phyloP scores from a whole-genome alignment of 2,329 filamentous ascomycete species.

The Aureobasidium subglaciale region DNA sequence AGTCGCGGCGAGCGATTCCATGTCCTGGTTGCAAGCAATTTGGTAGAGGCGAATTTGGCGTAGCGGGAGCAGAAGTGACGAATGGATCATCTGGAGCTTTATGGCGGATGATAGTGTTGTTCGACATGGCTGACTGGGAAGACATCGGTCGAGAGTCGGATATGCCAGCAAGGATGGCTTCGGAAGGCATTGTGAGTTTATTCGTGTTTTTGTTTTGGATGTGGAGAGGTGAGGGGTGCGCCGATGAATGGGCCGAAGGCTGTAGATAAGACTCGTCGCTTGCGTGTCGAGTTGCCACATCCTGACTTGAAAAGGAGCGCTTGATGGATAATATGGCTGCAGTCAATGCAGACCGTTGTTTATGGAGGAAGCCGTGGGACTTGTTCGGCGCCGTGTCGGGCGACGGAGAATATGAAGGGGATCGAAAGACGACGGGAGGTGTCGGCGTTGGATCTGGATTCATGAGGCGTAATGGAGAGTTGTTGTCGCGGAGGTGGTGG shows the following conservation, averaged over 20 bases:
- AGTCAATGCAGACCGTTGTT: conserved; percentile 1
- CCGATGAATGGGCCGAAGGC: background rate
- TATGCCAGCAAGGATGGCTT: background rate
- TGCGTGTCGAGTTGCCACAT: background rate
- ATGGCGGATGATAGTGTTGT: background rate
- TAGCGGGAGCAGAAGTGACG: background rate
- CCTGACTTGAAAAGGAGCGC: conserved; percentile 5
- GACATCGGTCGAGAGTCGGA: background rate
- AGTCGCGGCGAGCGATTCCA: background rate
- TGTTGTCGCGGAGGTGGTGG: conserved; percentile 23
- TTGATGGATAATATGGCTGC: background rate
- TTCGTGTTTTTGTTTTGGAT: conserved; percentile 3
- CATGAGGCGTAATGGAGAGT: conserved; percentile 23
- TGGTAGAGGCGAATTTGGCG: background rate
- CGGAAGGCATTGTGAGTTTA: conserved; percentile 8
- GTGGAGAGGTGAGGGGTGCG: background rate
- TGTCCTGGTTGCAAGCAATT: background rate
- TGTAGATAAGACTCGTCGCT: background rate
- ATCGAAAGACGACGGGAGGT: background rate
- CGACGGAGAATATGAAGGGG: conserved; percentile 12
- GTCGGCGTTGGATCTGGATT: conserved; percentile 25
- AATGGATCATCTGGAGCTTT: background rate
- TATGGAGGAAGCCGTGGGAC: background rate
- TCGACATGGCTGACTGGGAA: background rate
- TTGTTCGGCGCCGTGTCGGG: conserved; percentile 11